Evolutionary conservation across 1,139 yeast genomes (phyloP).

Genomic region (Candida sp.): DNA sequence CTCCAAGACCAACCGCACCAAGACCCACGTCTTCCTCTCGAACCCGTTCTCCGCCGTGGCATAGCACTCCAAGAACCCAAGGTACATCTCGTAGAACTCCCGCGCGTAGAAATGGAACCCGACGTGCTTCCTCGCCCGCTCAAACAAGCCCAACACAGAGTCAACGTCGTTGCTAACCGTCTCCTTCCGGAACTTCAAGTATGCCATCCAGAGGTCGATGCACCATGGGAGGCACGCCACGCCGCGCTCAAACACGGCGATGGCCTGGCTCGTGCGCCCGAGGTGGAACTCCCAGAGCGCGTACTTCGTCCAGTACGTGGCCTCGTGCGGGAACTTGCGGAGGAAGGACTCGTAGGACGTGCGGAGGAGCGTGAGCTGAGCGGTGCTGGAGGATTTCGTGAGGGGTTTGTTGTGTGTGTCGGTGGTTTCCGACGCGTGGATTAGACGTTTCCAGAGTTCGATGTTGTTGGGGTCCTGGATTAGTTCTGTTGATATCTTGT

Average conservation of each 20-base stretch:
- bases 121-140: slow-evolving; percentile 60
- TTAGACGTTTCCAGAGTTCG: slow-evolving; percentile 52
- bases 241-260: slow-evolving; percentile 56
- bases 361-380: slow-evolving; percentile 46
- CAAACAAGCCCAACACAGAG: slow-evolving; percentile 53
- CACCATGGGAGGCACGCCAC: slow-evolving; percentile 55
- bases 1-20: slow-evolving; percentile 66
- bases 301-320: slow-evolving; percentile 81
- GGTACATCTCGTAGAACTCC: slow-evolving; percentile 76
- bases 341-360: slow-evolving; percentile 61
- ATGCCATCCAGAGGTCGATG: slow-evolving; percentile 75
- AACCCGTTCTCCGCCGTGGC: slow-evolving; percentile 33
- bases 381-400: slow-evolving; percentile 45
- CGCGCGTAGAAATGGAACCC: slow-evolving; percentile 79
- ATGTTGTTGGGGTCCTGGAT: slow-evolving; percentile 50
- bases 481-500: slow-evolving; percentile 27
- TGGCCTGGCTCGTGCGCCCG: slow-evolving; percentile 56
- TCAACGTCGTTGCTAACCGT: slow-evolving; percentile 37
- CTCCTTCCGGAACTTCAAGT: slow-evolving; percentile 57
- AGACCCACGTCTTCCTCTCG: slow-evolving; percentile 39
- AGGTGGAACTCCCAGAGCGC: slow-evolving; percentile 70
- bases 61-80: slow-evolving; percentile 54
- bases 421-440: slow-evolving; percentile 33
- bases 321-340: slow-evolving; percentile 66
- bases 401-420: slow-evolving; percentile 31